Base-by-base conservation (phyloP, 306 rosid species). In the Chamaecrista fasciculata region DNA sequence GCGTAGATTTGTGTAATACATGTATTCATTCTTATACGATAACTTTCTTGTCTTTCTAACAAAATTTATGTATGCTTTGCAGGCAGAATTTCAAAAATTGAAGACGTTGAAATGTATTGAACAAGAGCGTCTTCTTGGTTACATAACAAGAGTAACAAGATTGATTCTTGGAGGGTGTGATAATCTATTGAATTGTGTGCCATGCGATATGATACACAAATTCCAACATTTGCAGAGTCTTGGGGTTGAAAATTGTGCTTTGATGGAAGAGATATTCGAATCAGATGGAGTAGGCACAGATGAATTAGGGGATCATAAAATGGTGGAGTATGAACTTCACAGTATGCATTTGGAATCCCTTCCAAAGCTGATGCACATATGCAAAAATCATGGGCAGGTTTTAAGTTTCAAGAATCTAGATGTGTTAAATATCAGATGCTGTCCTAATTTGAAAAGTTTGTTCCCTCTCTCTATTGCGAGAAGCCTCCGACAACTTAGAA, bases 351-450 rank as follows among this genome's bases (percentile, higher is more conserved):
- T 71, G 39, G 0, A 0, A 31, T 34, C 15, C 2, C 29, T 60
- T 4, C 68, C 76, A 6, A 60, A 62, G 18, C 16, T 50, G 18
- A 62, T 23, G 20, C 63, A 51, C 56, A 50, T 62, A 6, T 62
- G 70, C 63, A 37, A 6, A 62, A 61, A 18, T 37, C 62, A 15
- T 25, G 10, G 2, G 26, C 19, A 11, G 0, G 3, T 9, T 0
- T 14, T 14, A 7, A 16, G 50, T 49, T 71, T 60, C 6, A 9
- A n/a, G 15, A 4, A 36, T n/a, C 16, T 71, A 12, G 0, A 0
- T 0, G 0, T 0, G 0, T 11, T 71, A 20, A 0, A 0, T 0
- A 36, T 60, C 1, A n/a, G 0, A 0, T 1, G 16, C 1, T 71
- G 76, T 12, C 28, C 34, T 61, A 50, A 31, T 59, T 59, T 71